Evolutionary conservation across 2,329 filamentous ascomycete species (phyloP).

Genomic region (Hypoxylon sp.): DNA sequence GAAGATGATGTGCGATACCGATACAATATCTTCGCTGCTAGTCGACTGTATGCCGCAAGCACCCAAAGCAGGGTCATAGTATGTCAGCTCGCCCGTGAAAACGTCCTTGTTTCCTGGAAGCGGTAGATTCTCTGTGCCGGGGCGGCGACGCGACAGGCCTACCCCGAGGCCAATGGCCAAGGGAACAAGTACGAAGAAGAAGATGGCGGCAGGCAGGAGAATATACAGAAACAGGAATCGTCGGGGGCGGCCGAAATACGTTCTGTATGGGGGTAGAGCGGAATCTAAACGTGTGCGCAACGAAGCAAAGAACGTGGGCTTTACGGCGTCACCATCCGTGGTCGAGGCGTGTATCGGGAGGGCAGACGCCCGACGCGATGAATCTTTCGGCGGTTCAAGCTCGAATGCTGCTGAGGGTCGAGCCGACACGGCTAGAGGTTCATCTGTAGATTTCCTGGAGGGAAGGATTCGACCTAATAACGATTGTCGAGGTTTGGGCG

Average conservation of each 20-base stretch:
- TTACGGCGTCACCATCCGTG: slow-evolving; percentile 1
- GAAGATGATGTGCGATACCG: slow-evolving; percentile 77
- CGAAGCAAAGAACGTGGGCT: slow-evolving; percentile 26
- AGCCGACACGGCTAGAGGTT: slow-evolving; percentile 15
- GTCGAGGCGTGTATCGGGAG: slow-evolving; percentile 31
- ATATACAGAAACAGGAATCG: slow-evolving; percentile 47
- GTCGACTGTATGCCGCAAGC: slow-evolving; percentile 75
- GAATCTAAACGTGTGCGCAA: slow-evolving; percentile 43
- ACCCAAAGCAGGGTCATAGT: slow-evolving; percentile 75
- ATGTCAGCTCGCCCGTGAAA: slow-evolving; percentile 78
- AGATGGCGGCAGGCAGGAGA: slow-evolving; percentile 43
- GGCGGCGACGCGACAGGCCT: slow-evolving; percentile 42
- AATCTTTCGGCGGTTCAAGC: slow-evolving; percentile 30
- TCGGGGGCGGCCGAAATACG: slow-evolving; percentile 48
- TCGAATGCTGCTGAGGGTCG: slow-evolving; percentile 23
- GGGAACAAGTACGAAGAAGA: slow-evolving; percentile 47
- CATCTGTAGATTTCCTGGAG: slow-evolving; percentile 12
- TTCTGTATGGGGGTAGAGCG: slow-evolving; percentile 47
- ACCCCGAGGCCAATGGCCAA: slow-evolving; percentile 51
- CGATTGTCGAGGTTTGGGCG: slow-evolving; percentile 40
- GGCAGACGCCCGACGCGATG: slow-evolving; percentile 28
- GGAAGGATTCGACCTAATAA: slow-evolving; percentile 40
- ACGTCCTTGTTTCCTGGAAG: slow-evolving; percentile 41
- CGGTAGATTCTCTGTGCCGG: slow-evolving; percentile 40
- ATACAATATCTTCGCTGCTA: slow-evolving; percentile 71